Base-by-base conservation (phyloP, 768 basidiomycete species). In the Tephrocybe sp. region DNA sequence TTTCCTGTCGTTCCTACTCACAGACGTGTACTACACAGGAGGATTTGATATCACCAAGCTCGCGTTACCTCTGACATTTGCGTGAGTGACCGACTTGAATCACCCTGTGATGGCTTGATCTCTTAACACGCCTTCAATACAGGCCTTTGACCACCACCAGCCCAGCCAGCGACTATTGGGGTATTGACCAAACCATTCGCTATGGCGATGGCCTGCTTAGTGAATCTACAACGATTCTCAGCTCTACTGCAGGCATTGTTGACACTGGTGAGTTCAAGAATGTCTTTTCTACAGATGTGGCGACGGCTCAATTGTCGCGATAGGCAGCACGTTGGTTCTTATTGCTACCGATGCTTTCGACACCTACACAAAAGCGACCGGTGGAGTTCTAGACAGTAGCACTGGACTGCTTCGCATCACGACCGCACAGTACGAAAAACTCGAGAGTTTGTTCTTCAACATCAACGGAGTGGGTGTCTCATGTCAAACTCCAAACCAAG, bases 241-340 rank as follows among this genome's bases (percentile, higher is more conserved):
- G 9, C 4, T 1, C 1, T 9, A 3, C 43, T 1, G 21, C 43
- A 19, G 43, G 43, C 9, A 44, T 44, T 21, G 43, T 44, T 9
- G 43, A 44, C 22, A 44, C 43, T 21, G 43, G 43, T 31, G 18
- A 34, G 27, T 41, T 9, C n/a, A n/a, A n/a, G n/a, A n/a, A n/a
- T n/a, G n/a, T n/a, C 18, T 16, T 15, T 41, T 27, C 15, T 24
- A 3, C 25, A 15, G 4, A 27, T 27, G 15, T 6, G 26, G 16
- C 9, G 4, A 41, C 11, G 18, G 38, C 40, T 41, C 26, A 27
- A 7, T 9, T 4, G 5, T 32, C 3, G 5, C 11, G 12, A 31
- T 22, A 44, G 43, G 43, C 28, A 44, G n/a, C 18, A 44, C 43
- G 2, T 24, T 44, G 12, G 9, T 32, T 3, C 30, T 31, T 5